A percentile compares a stretch with the other conserved stretches of the same genome.
Evolutionary conservation across 2,329 filamentous ascomycete species (phyloP).

Genomic region (Sclerotinia glacialis): DNA sequence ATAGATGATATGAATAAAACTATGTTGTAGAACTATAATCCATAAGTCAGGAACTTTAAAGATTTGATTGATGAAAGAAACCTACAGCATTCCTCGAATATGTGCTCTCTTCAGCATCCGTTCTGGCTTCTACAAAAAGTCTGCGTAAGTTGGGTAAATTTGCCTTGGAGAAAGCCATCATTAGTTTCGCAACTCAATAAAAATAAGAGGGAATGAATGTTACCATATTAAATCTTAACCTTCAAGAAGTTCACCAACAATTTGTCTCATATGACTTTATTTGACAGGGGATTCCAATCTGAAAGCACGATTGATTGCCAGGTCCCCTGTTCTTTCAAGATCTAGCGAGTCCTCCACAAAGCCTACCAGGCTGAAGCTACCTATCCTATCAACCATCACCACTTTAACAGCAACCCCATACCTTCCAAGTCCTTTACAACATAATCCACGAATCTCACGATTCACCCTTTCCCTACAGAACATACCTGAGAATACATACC

Average conservation of each 20-base stretch:
- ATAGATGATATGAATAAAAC: slow-evolving; percentile 96
- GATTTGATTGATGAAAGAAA: slow-evolving; percentile 27
- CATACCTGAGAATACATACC: neutral
- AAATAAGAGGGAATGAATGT: slow-evolving; percentile 18
- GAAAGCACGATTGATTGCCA: slow-evolving; percentile 18
- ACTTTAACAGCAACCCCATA: slow-evolving; percentile 22
- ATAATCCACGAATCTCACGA: slow-evolving; percentile 7
- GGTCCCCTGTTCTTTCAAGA: slow-evolving; percentile 24
- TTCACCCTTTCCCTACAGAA: neutral
- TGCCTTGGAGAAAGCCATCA: slow-evolving; percentile 45
- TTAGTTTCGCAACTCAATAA: slow-evolving; percentile 18
- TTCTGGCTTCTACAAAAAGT: slow-evolving; percentile 90
- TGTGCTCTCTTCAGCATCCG: slow-evolving; percentile 89
- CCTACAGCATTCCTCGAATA: slow-evolving; percentile 90
- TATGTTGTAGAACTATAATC: slow-evolving; percentile 85
- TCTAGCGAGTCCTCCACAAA: slow-evolving; percentile 19
- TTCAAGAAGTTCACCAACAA: slow-evolving; percentile 4
- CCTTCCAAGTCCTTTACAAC: slow-evolving; percentile 2
- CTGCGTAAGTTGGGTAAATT: slow-evolving; percentile 92
- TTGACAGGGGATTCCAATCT: slow-evolving; percentile 26
- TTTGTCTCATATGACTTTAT: slow-evolving; percentile 30
- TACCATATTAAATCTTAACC: slow-evolving; percentile 30
- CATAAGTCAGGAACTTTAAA: slow-evolving; percentile 23
- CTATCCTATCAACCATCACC: slow-evolving; percentile 18
- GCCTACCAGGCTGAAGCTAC: slow-evolving; percentile 22